Evolutionary conservation across 352 stramenopile genomes (phyloP).

Genomic region (Globisporangium nagaii): DNA sequence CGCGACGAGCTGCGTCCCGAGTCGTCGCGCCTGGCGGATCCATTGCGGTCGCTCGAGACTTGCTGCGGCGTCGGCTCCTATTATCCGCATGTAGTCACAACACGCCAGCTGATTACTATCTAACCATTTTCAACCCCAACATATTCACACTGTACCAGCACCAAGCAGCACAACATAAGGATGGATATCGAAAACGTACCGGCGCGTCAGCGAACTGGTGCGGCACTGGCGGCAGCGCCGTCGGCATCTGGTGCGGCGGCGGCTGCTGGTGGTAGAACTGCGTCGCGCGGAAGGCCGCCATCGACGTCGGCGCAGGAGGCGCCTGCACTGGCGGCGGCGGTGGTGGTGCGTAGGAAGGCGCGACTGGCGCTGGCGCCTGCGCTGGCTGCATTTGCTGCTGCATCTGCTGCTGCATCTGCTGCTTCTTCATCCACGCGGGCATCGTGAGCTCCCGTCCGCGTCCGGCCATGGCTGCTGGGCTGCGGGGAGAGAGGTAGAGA

Average conservation of each 20-base stretch:
- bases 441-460: slow-evolving; percentile 81
- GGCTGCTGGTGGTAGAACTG: slow-evolving; percentile 5
- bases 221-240: slow-evolving; percentile 6
- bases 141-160: too few relatives aligned
- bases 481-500: too few relatives aligned
- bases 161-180: too few relatives aligned
- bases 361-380: slow-evolving; percentile 6
- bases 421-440: slow-evolving; percentile 87
- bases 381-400: slow-evolving; percentile 59
- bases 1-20: slow-evolving; percentile 8
- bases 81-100: too few relatives aligned
- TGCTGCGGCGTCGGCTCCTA: background rate
- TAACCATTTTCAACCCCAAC: too few relatives aligned
- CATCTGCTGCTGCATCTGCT: slow-evolving; percentile 45
- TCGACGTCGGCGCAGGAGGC: slow-evolving; percentile 6
- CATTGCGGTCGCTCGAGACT: slow-evolving; percentile 3
- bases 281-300: background rate
- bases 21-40: background rate
- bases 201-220: slow-evolving; percentile 61
- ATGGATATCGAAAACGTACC: slow-evolving; percentile 28
- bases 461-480: slow-evolving; percentile 54
- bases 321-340: slow-evolving; percentile 5
- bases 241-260: slow-evolving; percentile 1
- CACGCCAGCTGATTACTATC: too few relatives aligned
- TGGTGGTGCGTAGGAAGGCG: background rate